Conservation (phyloP, 2,329 filamentous ascomycete genomes). For the Dactylellina leptospora region DNA sequence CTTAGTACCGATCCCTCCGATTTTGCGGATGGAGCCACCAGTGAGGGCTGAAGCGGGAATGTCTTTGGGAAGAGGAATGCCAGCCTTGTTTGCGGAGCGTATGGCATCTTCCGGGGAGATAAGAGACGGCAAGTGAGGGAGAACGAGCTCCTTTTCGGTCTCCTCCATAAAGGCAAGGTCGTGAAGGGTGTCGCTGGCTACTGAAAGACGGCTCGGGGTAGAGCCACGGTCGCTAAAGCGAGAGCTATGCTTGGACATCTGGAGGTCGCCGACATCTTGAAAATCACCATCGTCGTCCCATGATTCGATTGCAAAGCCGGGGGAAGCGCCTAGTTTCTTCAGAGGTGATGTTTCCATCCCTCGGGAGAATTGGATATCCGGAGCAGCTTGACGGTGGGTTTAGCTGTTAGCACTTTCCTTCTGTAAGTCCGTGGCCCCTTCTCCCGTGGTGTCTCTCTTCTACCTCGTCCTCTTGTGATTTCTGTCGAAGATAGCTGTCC, state of each 20-base stretch:
- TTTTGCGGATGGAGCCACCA: constrained; percentile 89
- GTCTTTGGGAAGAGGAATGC: constrained; percentile 87
- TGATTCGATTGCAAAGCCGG: constrained; percentile 68
- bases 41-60: constrained; percentile 87
- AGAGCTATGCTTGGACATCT: constrained; percentile 62
- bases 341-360: constrained; percentile 54
- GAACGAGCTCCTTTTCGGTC: constrained; percentile 85
- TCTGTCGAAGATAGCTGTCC: no score
- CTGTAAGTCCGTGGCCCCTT: no score
- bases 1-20: constrained; percentile 78
- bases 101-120: constrained; percentile 73
- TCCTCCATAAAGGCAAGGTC: constrained; percentile 82
- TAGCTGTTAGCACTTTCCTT: no score
- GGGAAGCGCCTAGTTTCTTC: constrained; percentile 51
- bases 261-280: constrained; percentile 70
- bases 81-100: constrained; percentile 82
- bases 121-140: constrained; percentile 70
- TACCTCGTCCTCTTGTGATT: no score
- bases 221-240: constrained; percentile 73
- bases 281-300: constrained; percentile 80
- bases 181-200: constrained; percentile 69
- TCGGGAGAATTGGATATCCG: constrained; percentile 35
- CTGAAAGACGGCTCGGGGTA: constrained; percentile 79
- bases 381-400: constrained; percentile 42
- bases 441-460: no score